These are phyloP conservation scores for Dictyostelium citrinum DNA, from an alignment of 78 protist genomes.

Conservation along the genomic window DNA sequence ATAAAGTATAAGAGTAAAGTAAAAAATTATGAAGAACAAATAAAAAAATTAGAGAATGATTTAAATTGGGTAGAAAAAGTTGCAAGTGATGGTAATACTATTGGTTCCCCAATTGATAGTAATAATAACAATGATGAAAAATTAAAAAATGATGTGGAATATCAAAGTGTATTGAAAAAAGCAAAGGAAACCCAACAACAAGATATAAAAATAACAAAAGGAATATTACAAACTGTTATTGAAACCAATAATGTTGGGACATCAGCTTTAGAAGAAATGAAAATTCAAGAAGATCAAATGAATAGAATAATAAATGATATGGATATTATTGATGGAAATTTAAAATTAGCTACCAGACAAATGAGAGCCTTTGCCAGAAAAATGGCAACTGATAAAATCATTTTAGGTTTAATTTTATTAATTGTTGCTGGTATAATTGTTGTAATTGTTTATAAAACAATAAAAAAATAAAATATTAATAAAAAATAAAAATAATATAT, in stretches of 20 bases:
- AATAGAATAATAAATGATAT: slow-evolving; percentile 24
- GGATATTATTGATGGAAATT: slow-evolving; percentile 74
- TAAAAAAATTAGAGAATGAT: slow-evolving; percentile 54
- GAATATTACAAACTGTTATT: neutral
- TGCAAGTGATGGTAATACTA: too few species aligned
- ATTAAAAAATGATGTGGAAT: neutral
- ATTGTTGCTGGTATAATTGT: neutral
- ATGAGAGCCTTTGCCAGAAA: slow-evolving; percentile 78
- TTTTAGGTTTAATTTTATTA: neutral
- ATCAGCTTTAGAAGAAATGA: slow-evolving; percentile 19
- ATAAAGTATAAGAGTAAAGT: neutral
- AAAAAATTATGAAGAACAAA: slow-evolving; percentile 2
- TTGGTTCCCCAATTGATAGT: too few species aligned
- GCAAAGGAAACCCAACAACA: slow-evolving; percentile 20
- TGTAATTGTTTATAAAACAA: neutral
- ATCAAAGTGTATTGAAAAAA: neutral
- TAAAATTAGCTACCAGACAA: slow-evolving; percentile 75
- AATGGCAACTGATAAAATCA: neutral
- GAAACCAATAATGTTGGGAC: neutral
- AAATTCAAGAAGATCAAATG: slow-evolving; percentile 12
- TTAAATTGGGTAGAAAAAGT: slow-evolving; percentile 49
- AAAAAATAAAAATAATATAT: too few species aligned
- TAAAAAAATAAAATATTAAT: neutral
- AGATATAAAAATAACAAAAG: neutral
- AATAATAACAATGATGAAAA: neutral